Percentiles rank a stretch among this genome's conserved stretches.
Evolutionary conservation across 1,284 basidiomycete species (phyloP).

Genomic region (Ganoderma leucocontextum): DNA sequence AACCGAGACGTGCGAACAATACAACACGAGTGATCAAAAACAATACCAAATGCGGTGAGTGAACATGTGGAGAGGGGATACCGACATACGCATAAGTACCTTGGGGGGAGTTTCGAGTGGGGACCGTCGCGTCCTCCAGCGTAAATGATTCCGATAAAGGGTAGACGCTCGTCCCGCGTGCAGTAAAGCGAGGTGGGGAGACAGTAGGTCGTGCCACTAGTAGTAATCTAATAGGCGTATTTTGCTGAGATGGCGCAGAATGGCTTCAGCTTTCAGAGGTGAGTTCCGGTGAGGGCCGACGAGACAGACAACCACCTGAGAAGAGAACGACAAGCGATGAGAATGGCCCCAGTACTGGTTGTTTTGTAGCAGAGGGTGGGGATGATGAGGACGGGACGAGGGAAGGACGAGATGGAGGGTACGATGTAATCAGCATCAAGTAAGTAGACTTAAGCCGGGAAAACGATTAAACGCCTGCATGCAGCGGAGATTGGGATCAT

Average conservation of each 20-base stretch:
- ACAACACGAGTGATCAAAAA: neutral
- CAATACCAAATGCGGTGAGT: neutral
- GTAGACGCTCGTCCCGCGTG: constrained; percentile 2
- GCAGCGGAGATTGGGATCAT: neutral
- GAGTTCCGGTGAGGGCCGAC: neutral
- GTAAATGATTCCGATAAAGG: neutral
- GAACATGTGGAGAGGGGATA: neutral
- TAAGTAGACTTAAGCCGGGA: neutral
- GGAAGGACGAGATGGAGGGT: neutral
- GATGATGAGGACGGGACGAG: neutral
- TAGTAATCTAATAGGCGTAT: neutral
- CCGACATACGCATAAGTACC: neutral
- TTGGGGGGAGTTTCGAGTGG: neutral
- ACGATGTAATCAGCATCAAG: neutral
- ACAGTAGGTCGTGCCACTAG: neutral
- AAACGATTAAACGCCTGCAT: neutral
- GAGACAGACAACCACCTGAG: neutral
- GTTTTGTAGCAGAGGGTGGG: neutral
- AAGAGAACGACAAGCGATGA: neutral
- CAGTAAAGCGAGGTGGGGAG: neutral
- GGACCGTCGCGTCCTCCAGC: neutral
- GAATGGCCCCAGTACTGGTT: neutral
- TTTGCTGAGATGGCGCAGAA: neutral
- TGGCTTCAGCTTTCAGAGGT: neutral
- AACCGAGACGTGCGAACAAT: neutral